Evolutionary conservation across 2,329 filamentous ascomycete genomes (phyloP), one percentile per base, ranked within the genome.

Genomic region (Talaromyces sp.): DNA sequence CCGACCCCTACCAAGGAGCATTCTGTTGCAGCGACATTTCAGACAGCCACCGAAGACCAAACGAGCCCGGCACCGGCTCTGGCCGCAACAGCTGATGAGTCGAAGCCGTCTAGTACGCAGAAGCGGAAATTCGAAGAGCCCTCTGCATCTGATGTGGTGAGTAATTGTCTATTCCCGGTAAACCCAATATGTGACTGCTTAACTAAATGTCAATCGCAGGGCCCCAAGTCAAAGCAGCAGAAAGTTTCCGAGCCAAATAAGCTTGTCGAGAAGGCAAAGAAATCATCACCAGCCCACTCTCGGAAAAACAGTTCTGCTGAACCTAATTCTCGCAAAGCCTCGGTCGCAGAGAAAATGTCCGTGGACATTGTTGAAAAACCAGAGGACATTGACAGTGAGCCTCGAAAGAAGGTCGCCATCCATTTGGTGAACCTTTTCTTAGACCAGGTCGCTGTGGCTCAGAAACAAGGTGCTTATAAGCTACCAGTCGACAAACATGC

Each of bases 381-480:
- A 54, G 75, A 79, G 38, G 75, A 82, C 21, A 77, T 87, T 35
- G 81, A 91, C 1, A 84, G 86, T 21, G 81, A 85, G 12, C 71
- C 80, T 38, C 88, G 92, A 64, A 87, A 86, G 68, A 85, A 84
- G 32, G 83, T 86, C 17, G 91, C 90, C 9, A 86, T 85, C 65
- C 85, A 86, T 24, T 75, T 97, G 31, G 81, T 85, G 65, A 91
- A 89, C 65, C 84, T 86, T 17, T 84, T 97, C 48, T 75, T 80
- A 48, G 81, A 86, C 58, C 82, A 88, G 60, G 82, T 96, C 60
- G 80, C 82, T n/a, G 74, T 80, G 38, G 85, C 89, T 35, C 83
- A 88, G 64, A 90, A 91, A 72, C 80, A 84, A 59, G 83, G 85
- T 17, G 79, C 84, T 10, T 87, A 88, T 66, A 77, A 79, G 27